phyloP scores from a whole-genome alignment of 768 basidiomycete genomes.

The Pulveroboletus frians region DNA sequence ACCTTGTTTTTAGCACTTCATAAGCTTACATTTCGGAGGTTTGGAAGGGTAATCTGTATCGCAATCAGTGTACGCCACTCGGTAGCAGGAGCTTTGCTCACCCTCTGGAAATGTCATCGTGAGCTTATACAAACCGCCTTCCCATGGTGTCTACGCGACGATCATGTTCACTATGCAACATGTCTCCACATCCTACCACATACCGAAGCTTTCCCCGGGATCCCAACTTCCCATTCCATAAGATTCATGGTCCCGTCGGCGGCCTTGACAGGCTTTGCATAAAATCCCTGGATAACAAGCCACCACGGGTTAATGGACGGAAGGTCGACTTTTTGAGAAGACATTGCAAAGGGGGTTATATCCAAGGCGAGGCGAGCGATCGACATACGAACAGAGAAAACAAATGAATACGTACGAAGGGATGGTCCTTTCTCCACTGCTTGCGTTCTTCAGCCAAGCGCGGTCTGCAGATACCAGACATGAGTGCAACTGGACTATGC shows the following conservation, averaged over 20 bases:
- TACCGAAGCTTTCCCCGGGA: conserved; percentile 88
- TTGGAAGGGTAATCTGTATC: conserved; percentile 86
- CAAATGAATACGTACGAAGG: conserved; percentile 65
- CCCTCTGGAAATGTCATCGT: conserved; percentile 97
- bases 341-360: background rate
- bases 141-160: conserved; percentile 82
- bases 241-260: conserved; percentile 93
- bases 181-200: conserved; percentile 31
- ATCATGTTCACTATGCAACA: conserved; percentile 12
- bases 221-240: conserved; percentile 98
- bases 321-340: background rate
- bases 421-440: conserved; percentile 98
- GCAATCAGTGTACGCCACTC: conserved; percentile 7
- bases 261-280: conserved; percentile 87
- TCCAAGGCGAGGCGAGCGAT: conserved; percentile 1
- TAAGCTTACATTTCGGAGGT: conserved; percentile 78
- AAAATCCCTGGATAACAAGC: conserved; percentile 72
- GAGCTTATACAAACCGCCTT: conserved; percentile 91
- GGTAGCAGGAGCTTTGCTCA: conserved; percentile 25
- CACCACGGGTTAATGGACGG: conserved; percentile 3
- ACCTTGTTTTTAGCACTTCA: background rate
- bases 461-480: conserved; percentile 91
- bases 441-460: conserved; percentile 96
- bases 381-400: background rate
- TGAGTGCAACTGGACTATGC: conserved; percentile 5